Conservation (phyloP, 2,329 filamentous ascomycete genomes). For the Colletotrichum lupini region DNA sequence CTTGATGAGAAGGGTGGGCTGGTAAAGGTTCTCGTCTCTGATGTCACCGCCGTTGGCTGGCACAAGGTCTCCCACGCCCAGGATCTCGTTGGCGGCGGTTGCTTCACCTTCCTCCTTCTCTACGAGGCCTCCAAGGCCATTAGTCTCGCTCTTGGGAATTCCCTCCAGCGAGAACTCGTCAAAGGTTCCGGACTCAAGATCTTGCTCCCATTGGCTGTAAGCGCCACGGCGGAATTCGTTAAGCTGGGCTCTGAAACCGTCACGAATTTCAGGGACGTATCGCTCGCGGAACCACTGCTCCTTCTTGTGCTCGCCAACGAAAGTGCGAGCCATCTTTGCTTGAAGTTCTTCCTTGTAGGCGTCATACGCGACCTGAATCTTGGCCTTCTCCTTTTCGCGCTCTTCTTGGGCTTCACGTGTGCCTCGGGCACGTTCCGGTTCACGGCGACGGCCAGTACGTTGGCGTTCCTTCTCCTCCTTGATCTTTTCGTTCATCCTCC, state of each 20-base stretch:
- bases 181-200: constrained; percentile 86
- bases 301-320: constrained; percentile 91
- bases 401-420: constrained; percentile 77
- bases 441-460: constrained; percentile 75
- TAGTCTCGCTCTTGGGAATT: constrained; percentile 91
- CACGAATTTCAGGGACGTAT: constrained; percentile 86
- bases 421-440: constrained; percentile 71
- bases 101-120: constrained; percentile 98
- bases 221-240: constrained; percentile 82
- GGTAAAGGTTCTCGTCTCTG: constrained; percentile 86
- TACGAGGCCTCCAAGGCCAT: constrained; percentile 83
- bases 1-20: constrained; percentile 96
- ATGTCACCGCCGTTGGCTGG: constrained; percentile 87
- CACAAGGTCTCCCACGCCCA: constrained; percentile 91
- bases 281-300: constrained; percentile 99
- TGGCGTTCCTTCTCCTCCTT: constrained; percentile 83
- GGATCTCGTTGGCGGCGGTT: constrained; percentile 88
- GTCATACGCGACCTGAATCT: constrained; percentile 78
- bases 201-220: constrained; percentile 89
- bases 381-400: constrained; percentile 80
- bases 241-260: constrained; percentile 78
- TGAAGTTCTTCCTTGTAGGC: constrained; percentile 76
- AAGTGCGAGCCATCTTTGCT: constrained; percentile 84
- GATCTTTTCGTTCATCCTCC: constrained; percentile 83
- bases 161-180: constrained; percentile 96